Percentiles rank a stretch among this genome's conserved stretches.
Conservation (phyloP, 2,329 filamentous ascomycete genomes). For the Botrytis sinoallii region DNA sequence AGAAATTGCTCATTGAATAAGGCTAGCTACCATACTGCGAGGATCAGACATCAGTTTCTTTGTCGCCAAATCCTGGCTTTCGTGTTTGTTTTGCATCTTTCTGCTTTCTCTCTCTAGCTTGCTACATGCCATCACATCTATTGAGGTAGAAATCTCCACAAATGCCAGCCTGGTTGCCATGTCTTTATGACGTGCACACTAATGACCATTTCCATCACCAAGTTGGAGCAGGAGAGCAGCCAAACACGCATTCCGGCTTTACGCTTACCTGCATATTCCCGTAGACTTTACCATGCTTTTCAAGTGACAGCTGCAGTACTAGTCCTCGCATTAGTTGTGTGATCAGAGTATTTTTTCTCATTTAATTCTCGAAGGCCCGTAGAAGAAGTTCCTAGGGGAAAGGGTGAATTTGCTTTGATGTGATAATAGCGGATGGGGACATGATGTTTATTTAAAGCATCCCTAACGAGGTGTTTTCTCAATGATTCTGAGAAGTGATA, state of each 20-base stretch:
- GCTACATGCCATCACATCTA: conserved; percentile 17
- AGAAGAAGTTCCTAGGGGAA: conserved; percentile 36
- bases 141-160: conserved; percentile 12
- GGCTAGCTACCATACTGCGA: conserved; percentile 3
- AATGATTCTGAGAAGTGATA: conserved; percentile 19
- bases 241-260: conserved; percentile 24
- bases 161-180: conserved; percentile 12
- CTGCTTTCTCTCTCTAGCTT: conserved; percentile 6
- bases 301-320: conserved; percentile 42
- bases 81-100: conserved; percentile 11
- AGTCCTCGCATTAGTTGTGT: conserved; percentile 38
- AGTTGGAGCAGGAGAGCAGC: conserved; percentile 22
- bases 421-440: conserved; percentile 32
- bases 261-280: conserved; percentile 35
- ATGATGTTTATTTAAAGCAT: conserved; percentile 26
- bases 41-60: conserved; percentile 6
- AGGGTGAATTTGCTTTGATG: conserved; percentile 25
- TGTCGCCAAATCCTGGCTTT: neutral
- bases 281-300: conserved; percentile 30
- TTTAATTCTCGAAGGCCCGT: conserved; percentile 43
- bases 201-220: conserved; percentile 19
- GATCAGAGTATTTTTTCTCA: conserved; percentile 33
- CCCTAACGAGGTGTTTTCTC: neutral
- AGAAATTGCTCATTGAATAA: conserved; percentile 14
- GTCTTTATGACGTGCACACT: conserved; percentile 21